Conservation (phyloP, 2,329 filamentous ascomycete species). For the Aspergillus amoenus region DNA sequence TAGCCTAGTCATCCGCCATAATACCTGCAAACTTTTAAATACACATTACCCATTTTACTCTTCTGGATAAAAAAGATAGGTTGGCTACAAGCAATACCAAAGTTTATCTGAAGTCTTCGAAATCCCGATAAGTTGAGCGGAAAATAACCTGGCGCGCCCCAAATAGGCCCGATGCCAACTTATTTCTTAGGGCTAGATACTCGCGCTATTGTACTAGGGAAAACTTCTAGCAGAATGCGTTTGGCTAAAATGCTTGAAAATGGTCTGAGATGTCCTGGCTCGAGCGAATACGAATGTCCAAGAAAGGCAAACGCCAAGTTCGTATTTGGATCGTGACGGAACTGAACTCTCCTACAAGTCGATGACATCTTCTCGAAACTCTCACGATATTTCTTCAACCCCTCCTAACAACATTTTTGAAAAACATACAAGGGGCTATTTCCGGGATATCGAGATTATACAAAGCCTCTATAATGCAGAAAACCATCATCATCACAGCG, state of each 20-base stretch:
- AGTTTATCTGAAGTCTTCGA: too few relatives aligned
- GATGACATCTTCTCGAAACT: neutral
- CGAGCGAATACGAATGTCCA: neutral
- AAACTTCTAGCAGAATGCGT: neutral
- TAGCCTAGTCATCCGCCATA: too few relatives aligned
- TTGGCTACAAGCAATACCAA: too few relatives aligned
- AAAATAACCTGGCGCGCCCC: neutral
- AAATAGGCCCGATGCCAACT: neutral
- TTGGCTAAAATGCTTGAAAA: neutral
- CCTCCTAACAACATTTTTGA: neutral
- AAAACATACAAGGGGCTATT: neutral
- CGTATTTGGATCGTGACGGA: neutral
- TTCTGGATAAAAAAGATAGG: too few relatives aligned
- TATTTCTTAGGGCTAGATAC: neutral
- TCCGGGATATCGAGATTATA: neutral
- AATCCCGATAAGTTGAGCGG: too few relatives aligned
- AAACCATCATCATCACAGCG: neutral
- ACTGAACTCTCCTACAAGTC: neutral
- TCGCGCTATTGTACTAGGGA: neutral
- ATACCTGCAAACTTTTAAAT: too few relatives aligned
- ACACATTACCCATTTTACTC: too few relatives aligned
- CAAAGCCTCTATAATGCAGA: neutral
- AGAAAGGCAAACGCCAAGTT: slow-evolving; percentile 1
- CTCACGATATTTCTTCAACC: neutral
- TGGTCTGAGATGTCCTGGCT: neutral